A percentile compares a stretch with the other conserved stretches of the same genome.
These are phyloP conservation scores for Boletus rubescentipes DNA, from an alignment of 768 basidiomycete species.

Conservation along the genomic window DNA sequence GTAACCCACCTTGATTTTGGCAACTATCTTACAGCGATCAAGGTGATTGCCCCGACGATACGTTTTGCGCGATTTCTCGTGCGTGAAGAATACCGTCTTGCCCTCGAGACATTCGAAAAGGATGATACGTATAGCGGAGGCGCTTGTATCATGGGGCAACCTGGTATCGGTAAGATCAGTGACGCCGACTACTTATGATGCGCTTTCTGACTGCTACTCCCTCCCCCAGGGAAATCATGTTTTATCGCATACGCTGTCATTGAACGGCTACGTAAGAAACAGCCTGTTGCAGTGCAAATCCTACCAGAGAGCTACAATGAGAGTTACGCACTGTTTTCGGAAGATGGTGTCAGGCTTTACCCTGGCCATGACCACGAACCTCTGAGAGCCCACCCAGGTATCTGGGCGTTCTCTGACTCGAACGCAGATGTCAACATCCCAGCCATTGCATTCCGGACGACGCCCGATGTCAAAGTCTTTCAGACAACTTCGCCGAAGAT, in stretches of 20 bases:
- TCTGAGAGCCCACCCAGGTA: neutral
- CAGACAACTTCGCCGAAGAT: constrained; percentile 2
- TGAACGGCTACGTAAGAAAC: constrained; percentile 1
- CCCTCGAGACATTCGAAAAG: neutral
- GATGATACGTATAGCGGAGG: neutral
- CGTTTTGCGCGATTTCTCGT: neutral
- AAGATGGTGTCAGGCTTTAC: neutral
- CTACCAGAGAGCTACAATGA: neutral
- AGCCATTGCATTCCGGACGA: neutral
- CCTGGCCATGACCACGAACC: neutral
- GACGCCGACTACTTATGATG: neutral
- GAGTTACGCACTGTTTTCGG: neutral
- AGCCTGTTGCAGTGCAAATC: constrained; percentile 1
- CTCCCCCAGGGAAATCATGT: neutral
- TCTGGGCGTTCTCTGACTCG: constrained; percentile 7
- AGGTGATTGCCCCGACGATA: neutral
- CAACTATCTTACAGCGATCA: neutral
- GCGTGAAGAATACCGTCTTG: constrained; percentile 1
- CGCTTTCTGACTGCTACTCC: neutral
- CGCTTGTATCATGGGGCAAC: constrained; percentile 3
- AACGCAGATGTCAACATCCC: neutral
- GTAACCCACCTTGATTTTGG: constrained; percentile 4
- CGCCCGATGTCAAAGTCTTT: neutral
- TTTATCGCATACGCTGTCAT: constrained; percentile 9
- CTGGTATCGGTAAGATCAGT: constrained; percentile 7